Percentiles rank a stretch among this genome's conserved stretches.
Evolutionary conservation across 768 basidiomycete genomes (phyloP).

Genomic region (Pleurotus djamor): DNA sequence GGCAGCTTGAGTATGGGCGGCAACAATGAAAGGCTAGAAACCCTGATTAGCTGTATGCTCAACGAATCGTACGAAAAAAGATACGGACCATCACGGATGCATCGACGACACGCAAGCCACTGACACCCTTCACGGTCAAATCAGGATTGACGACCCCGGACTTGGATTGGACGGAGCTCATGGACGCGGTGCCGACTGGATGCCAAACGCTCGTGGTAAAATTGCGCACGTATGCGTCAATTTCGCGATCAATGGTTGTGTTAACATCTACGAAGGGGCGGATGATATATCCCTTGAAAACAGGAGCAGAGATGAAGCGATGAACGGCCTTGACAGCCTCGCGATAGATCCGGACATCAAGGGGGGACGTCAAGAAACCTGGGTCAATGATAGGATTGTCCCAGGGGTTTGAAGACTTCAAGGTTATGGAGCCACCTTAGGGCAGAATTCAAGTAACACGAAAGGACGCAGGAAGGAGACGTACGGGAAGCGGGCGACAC

Average conservation of each 20-base stretch:
- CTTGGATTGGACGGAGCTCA: constrained; percentile 11
- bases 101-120: constrained; percentile 33
- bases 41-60: background rate
- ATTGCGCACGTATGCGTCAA: constrained; percentile 20
- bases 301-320: constrained; percentile 12
- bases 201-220: constrained; percentile 23
- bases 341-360: constrained; percentile 16
- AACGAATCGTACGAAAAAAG: no score
- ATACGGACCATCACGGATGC: constrained; percentile 25
- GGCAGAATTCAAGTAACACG: no score
- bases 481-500: constrained; percentile 23
- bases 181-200: constrained; percentile 25
- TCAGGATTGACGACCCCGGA: constrained; percentile 25
- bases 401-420: constrained; percentile 37
- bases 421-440: constrained; percentile 20
- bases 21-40: constrained; percentile 17
- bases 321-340: constrained; percentile 12
- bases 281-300: constrained; percentile 15
- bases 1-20: constrained; percentile 19
- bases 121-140: constrained; percentile 29
- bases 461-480: background rate
- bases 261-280: constrained; percentile 11
- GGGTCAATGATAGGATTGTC: constrained; percentile 39
- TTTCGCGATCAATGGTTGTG: constrained; percentile 22
- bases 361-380: constrained; percentile 28